These are phyloP conservation scores for Endothia cerciana DNA, from an alignment of 2,329 filamentous ascomycete species.

Conservation along the genomic window DNA sequence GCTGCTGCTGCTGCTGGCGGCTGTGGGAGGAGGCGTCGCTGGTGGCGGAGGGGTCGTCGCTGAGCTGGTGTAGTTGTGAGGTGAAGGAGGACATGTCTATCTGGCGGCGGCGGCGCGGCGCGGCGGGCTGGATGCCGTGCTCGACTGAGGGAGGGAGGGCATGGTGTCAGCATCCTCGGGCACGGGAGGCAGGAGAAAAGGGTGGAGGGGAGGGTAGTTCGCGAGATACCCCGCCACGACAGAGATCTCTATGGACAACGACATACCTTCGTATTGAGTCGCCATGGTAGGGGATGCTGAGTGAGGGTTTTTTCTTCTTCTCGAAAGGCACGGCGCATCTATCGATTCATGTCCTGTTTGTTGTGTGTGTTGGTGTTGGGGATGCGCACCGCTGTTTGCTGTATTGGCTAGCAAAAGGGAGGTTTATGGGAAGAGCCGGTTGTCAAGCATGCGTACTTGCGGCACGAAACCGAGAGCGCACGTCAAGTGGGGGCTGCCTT, in stretches of 20 bases:
- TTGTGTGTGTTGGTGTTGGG: neutral
- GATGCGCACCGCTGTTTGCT: neutral
- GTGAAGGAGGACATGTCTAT: conserved; percentile 68
- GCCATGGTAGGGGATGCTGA: conserved; percentile 45
- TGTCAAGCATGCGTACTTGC: neutral
- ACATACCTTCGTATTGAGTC: conserved; percentile 60
- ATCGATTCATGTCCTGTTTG: neutral
- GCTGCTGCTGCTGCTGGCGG: conserved; percentile 35
- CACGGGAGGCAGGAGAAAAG: neutral
- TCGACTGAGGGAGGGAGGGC: conserved; percentile 53
- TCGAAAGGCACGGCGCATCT: neutral
- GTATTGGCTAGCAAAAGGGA: neutral
- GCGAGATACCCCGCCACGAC: neutral
- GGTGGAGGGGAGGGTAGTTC: neutral
- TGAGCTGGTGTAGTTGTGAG: conserved; percentile 59
- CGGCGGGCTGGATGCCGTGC: conserved; percentile 59
- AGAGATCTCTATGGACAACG: neutral
- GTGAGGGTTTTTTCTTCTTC: too few species aligned
- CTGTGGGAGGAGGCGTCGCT: conserved; percentile 38
- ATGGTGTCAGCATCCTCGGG: neutral
- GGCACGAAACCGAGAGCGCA: neutral
- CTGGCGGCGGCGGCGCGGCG: conserved; percentile 53
- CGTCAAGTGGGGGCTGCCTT: conserved; percentile 14
- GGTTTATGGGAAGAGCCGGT: conserved; percentile 13
- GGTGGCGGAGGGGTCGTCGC: conserved; percentile 36